Conservation (phyloP, 139 green algal species). For the Yamagishiella unicocca region DNA sequence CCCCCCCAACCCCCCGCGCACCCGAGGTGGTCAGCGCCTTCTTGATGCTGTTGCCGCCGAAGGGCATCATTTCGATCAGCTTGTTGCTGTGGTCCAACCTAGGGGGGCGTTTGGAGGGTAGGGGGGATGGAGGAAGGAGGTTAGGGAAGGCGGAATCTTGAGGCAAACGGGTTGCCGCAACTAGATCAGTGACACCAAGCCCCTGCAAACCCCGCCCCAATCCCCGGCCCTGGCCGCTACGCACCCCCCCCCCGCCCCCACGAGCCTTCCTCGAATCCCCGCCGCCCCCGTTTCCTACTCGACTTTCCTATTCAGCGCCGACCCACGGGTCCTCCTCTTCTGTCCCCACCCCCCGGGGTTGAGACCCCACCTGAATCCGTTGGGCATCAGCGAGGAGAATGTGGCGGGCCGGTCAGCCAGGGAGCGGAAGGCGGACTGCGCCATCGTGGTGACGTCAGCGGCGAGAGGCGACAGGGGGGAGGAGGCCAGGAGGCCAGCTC, state of each 20-base stretch:
- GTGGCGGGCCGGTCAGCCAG: not conserved
- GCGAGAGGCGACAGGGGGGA: not conserved
- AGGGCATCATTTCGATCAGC: not conserved
- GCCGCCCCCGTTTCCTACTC: not conserved
- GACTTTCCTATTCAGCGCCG: not conserved
- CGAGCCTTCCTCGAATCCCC: not conserved
- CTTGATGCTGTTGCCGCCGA: not conserved
- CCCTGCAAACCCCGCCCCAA: no score
- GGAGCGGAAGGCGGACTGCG: slow-evolving; percentile 5
- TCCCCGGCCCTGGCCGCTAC: no score
- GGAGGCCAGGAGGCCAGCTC: no score
- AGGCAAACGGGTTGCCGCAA: no score
- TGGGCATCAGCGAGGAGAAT: not conserved
- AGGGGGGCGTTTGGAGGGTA: no score
- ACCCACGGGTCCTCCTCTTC: no score
- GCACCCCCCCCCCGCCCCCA: not conserved
- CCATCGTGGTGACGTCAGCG: slow-evolving; percentile 12
- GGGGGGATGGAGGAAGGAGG: no score
- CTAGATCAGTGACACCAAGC: no score
- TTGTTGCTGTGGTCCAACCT: not conserved
- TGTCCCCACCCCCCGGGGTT: not conserved
- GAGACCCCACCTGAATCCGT: not conserved
- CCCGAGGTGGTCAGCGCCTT: not conserved
- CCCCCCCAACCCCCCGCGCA: no score
- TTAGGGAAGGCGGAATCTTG: no score